Evolutionary conservation across 768 basidiomycete species (phyloP).

Genomic region (Auricularia heimuer): DNA sequence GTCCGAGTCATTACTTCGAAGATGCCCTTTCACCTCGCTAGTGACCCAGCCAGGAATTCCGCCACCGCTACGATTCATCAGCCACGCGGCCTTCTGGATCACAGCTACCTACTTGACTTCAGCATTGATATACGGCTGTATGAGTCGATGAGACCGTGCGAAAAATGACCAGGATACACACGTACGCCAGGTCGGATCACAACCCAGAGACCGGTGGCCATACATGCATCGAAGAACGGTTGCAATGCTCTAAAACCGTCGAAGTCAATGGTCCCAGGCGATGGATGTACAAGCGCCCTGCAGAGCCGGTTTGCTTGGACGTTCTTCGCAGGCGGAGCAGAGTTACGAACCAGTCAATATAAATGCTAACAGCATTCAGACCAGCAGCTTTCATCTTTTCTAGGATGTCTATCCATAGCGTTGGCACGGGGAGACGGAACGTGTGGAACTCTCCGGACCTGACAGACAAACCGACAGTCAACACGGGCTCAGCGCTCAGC

Average conservation of each 20-base stretch:
- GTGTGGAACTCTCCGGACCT: constrained; percentile 84
- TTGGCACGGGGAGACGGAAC: constrained; percentile 70
- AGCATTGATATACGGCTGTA: constrained; percentile 53
- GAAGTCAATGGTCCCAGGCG: constrained; percentile 66
- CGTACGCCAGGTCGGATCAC: constrained; percentile 58
- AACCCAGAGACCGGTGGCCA: constrained; percentile 65
- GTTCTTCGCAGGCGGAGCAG: not conserved
- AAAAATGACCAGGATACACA: not conserved
- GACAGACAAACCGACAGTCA: not conserved
- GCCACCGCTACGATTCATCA: constrained; percentile 55
- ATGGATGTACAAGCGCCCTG: constrained; percentile 66
- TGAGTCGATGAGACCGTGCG: not conserved
- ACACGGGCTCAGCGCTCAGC: not conserved
- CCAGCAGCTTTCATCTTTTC: constrained; percentile 77
- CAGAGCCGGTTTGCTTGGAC: not conserved
- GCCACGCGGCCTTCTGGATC: constrained; percentile 14
- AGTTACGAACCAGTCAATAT: constrained; percentile 41
- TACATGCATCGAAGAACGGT: constrained; percentile 66
- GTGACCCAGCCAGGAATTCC: constrained; percentile 67
- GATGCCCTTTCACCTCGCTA: constrained; percentile 47
- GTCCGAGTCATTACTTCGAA: constrained; percentile 68
- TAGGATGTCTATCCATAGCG: constrained; percentile 72
- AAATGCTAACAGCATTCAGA: constrained; percentile 68
- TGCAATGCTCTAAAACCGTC: constrained; percentile 56
- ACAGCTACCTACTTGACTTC: not conserved